Base-by-base conservation (phyloP, 179 eudicot genomes). In the Beta macrorhiza region DNA sequence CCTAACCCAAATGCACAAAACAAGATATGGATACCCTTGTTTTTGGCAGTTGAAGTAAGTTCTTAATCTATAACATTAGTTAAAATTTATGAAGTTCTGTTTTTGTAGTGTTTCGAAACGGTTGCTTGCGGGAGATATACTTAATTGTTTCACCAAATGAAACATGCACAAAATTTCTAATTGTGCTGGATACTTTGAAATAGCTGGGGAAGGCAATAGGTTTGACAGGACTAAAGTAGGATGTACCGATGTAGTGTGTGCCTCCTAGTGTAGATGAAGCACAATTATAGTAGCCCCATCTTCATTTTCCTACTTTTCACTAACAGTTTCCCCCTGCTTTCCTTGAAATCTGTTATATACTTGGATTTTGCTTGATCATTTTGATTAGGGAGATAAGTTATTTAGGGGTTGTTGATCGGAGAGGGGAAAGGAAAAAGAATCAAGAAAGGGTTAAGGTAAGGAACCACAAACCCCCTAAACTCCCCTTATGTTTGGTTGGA, bases 1-100 rank as follows among this genome's bases (percentile, higher is more conserved):
- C 93, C 97, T 68, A 91, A 97, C 86, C 95, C 99, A 29, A 92
- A 97, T 83, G 91, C 83, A 25, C 88, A 90, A 81, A 89, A 92
- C 20, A 97, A 94, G 87, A 15, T 84, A 37, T 89, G 83, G 83
- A 91, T 94, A 78, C 99, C 99, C 73, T 14, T 90, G 25, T 89
- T 97, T 82, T 71, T 89, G 78, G 92, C 88, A 64, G 77, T 82
- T 84, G 91, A 97, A 82, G 99, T 97, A 85, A 91, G 91, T 83
- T 76, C 86, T 67, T 12, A 52, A 19, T 68, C 20, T 67, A 29
- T 12, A 19, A 32, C 57, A 55, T 74, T 58, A n/a, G 19, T 14
- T 11, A 19, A 1, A 32, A 51, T 44, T 20, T 47, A 68, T 63
- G 74, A 78, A 7, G 13, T 2, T 78, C n/a, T 62, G 44, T n/a